Percentiles rank a stretch among this genome's conserved stretches.
phyloP scores from a whole-genome alignment of 2,329 filamentous ascomycete species.

The Arthrobotrys entomopaga region DNA sequence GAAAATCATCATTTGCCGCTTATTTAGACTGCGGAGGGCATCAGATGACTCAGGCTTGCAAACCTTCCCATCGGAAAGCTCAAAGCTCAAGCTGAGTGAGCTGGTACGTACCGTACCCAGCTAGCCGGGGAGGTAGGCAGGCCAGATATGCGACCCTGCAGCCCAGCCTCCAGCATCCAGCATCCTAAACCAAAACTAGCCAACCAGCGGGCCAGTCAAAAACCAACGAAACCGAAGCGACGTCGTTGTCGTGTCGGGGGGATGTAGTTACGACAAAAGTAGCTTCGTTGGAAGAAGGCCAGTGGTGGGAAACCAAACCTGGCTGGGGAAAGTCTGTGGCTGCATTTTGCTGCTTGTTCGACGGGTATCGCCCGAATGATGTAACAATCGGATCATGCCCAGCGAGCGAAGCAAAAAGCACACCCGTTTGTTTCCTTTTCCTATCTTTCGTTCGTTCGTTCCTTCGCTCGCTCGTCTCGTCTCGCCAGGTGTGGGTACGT shows the following conservation, averaged over 20 bases:
- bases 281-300: conserved; percentile 1
- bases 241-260: not conserved
- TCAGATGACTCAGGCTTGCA: conserved; percentile 47
- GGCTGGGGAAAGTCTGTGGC: conserved; percentile 1
- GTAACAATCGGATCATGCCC: conserved; percentile 50
- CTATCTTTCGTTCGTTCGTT: no score
- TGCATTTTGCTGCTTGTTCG: conserved; percentile 2
- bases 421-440: no score
- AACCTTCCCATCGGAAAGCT: conserved; percentile 1
- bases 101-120: not conserved
- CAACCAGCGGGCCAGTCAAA: not conserved
- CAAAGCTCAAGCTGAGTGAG: not conserved
- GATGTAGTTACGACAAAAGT: not conserved
- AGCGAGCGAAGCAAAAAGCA: not conserved
- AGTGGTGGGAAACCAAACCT: not conserved
- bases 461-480: no score
- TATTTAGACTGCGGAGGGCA: not conserved
- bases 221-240: not conserved
- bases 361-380: conserved; percentile 46
- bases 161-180: conserved; percentile 17
- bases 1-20: conserved; percentile 38
- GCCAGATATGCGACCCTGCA: no score
- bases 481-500: no score
- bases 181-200: not conserved
- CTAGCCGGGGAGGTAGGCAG: no score